Evolutionary conservation across 1,284 basidiomycete species (phyloP).

Genomic region (Malassezia sympodialis): DNA sequence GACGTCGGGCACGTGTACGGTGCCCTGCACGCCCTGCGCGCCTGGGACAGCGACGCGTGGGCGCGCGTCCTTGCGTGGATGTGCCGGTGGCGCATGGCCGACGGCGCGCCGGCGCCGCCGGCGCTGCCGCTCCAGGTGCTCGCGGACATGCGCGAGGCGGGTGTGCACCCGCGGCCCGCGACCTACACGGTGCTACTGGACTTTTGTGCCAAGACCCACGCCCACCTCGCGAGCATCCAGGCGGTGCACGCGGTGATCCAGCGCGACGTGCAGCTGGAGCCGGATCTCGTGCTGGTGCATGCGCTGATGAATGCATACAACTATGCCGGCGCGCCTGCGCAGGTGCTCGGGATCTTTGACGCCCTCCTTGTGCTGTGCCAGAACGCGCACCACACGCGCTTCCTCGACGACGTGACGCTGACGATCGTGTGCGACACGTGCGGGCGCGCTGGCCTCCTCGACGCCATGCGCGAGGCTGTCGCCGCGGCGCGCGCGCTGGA

Average conservation of each 20-base stretch:
- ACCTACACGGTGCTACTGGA: conserved; percentile 66
- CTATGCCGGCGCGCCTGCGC: conserved; percentile 59
- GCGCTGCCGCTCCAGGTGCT: conserved; percentile 67
- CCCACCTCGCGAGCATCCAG: conserved; percentile 50
- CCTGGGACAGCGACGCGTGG: background rate
- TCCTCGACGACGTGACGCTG: conserved; percentile 60
- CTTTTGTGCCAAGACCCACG: conserved; percentile 47
- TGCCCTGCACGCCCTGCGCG: conserved; percentile 1
- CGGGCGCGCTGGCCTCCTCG: conserved; percentile 54
- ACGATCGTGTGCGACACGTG: conserved; percentile 77
- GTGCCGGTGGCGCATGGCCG: conserved; percentile 2
- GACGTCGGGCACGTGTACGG: conserved; percentile 26
- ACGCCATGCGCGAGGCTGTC: conserved; percentile 19
- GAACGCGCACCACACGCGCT: conserved; percentile 13
- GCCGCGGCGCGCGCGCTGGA: conserved; percentile 18
- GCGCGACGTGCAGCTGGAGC: conserved; percentile 63
- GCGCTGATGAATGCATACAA: conserved; percentile 83
- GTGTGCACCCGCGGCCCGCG: conserved; percentile 55
- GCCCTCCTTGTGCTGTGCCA: conserved; percentile 52
- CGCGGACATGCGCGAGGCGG: conserved; percentile 66
- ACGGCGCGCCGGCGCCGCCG: conserved; percentile 49
- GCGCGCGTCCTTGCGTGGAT: background rate
- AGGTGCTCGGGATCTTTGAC: conserved; percentile 72
- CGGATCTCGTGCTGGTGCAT: conserved; percentile 68
- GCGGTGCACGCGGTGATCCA: conserved; percentile 68